phyloP scores from a whole-genome alignment of 768 basidiomycete species.

The Dendrothele bispora region DNA sequence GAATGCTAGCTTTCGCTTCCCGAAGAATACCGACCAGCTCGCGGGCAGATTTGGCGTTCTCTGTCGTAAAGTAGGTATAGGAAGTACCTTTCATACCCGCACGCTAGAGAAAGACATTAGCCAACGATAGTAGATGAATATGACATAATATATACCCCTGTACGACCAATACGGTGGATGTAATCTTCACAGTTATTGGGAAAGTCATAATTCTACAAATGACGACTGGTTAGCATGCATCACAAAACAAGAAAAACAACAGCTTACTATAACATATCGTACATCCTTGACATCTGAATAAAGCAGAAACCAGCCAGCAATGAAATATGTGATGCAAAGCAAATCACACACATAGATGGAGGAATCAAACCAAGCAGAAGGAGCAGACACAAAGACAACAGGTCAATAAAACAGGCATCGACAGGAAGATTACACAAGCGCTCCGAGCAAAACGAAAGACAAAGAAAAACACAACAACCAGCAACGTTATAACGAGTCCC shows the following conservation, averaged over 20 bases:
- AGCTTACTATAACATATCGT: conserved; percentile 89
- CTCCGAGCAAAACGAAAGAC: conserved; percentile 31
- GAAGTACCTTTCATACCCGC: conserved; percentile 90
- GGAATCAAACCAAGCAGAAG: conserved; percentile 26
- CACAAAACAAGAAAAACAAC: conserved; percentile 2
- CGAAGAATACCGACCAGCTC: conserved; percentile 85
- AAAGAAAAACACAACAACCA: conserved; percentile 30
- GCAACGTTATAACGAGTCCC: conserved; percentile 32
- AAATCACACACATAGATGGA: conserved; percentile 29
- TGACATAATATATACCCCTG: conserved; percentile 59
- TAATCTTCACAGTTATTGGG: conserved; percentile 98
- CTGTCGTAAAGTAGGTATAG: conserved; percentile 96
- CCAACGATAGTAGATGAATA: neutral
- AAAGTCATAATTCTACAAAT: conserved; percentile 89
- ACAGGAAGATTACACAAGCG: conserved; percentile 50
- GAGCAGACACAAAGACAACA: conserved; percentile 22
- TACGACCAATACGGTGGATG: conserved; percentile 98
- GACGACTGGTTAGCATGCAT: conserved; percentile 9
- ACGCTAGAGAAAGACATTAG: conserved; percentile 50
- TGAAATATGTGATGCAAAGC: conserved; percentile 27
- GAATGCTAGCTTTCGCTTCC: conserved; percentile 84
- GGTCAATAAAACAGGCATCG: conserved; percentile 36
- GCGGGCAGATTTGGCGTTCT: conserved; percentile 92
- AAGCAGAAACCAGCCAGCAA: conserved; percentile 28
- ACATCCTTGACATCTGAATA: conserved; percentile 97